Evolutionary conservation across 2,329 filamentous ascomycete genomes (phyloP).

Genomic region (Scedosporium apiospermum): DNA sequence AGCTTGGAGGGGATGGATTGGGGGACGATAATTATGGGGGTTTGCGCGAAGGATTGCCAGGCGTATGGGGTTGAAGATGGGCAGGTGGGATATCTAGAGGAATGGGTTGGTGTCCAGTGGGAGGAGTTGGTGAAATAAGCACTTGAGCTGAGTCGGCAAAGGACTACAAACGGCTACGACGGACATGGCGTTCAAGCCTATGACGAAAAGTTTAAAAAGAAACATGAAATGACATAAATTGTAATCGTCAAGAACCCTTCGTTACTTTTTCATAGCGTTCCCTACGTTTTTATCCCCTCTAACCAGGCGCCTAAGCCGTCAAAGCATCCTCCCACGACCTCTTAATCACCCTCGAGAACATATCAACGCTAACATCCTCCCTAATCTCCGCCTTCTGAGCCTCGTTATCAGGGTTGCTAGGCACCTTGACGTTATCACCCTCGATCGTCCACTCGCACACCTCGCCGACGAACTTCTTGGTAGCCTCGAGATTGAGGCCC

Average conservation of each 20-base stretch:
- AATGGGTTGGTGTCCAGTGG: constrained; percentile 98
- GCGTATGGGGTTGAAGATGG: constrained; percentile 47
- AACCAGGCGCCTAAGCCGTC: background rate
- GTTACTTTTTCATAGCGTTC: background rate
- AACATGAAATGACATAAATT: constrained; percentile 1
- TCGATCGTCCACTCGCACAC: constrained; percentile 83
- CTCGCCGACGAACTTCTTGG: constrained; percentile 71
- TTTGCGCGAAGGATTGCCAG: constrained; percentile 73
- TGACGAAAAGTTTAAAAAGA: constrained; percentile 15
- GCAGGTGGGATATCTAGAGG: constrained; percentile 72
- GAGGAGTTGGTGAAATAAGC: constrained; percentile 54
- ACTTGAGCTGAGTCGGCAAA: too few relatives aligned
- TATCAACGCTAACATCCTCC: constrained; percentile 88
- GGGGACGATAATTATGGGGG: constrained; percentile 83
- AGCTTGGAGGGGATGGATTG: constrained; percentile 89
- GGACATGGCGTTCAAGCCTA: too few relatives aligned
- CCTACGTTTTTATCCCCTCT: background rate
- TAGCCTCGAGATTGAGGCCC: constrained; percentile 56
- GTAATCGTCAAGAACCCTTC: background rate
- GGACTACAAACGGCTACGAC: too few relatives aligned
- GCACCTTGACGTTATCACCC: constrained; percentile 60
- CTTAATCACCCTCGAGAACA: constrained; percentile 71
- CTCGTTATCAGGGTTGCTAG: constrained; percentile 94
- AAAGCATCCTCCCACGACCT: constrained; percentile 68
- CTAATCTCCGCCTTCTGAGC: constrained; percentile 90